Evolutionary conservation across 1,284 basidiomycete genomes (phyloP).

Genomic region (Melampsora americana): DNA sequence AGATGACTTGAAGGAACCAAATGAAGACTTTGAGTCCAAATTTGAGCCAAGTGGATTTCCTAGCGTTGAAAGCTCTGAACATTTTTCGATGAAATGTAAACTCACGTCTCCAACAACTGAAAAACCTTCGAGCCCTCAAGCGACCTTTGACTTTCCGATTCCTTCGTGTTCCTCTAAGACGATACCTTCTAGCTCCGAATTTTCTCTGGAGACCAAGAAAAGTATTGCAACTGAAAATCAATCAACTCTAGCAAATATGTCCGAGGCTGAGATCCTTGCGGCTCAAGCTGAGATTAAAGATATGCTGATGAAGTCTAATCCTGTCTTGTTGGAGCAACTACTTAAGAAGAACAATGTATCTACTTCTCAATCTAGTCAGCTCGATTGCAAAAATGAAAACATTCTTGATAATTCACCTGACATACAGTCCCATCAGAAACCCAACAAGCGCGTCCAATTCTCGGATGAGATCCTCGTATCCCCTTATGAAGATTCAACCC

Average conservation of each 20-base stretch:
- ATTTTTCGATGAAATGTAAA: not conserved
- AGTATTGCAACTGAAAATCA: conserved; percentile 40
- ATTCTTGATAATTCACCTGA: not conserved
- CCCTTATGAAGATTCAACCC: not conserved
- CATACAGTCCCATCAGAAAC: not conserved
- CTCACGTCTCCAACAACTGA: not conserved
- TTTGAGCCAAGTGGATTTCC: conserved; percentile 10
- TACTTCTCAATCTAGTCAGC: not conserved
- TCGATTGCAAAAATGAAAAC: not conserved
- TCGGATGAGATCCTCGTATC: not conserved
- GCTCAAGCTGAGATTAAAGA: conserved; percentile 36
- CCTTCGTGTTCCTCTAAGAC: not conserved
- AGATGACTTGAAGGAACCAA: conserved; percentile 7
- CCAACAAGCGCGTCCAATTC: not conserved
- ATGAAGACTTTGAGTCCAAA: conserved; percentile 23
- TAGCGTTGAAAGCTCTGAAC: not conserved
- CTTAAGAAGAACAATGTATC: conserved; percentile 20
- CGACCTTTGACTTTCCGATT: not conserved
- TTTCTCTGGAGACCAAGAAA: not conserved
- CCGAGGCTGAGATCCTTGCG: conserved; percentile 25
- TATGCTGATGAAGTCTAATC: conserved; percentile 31
- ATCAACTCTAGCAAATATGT: conserved; percentile 29
- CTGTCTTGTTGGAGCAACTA: conserved; percentile 26
- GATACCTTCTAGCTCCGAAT: not conserved
- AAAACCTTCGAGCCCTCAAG: not conserved